phyloP scores from a whole-genome alignment of 208 protist species.

The Strigomonas culicis region DNA sequence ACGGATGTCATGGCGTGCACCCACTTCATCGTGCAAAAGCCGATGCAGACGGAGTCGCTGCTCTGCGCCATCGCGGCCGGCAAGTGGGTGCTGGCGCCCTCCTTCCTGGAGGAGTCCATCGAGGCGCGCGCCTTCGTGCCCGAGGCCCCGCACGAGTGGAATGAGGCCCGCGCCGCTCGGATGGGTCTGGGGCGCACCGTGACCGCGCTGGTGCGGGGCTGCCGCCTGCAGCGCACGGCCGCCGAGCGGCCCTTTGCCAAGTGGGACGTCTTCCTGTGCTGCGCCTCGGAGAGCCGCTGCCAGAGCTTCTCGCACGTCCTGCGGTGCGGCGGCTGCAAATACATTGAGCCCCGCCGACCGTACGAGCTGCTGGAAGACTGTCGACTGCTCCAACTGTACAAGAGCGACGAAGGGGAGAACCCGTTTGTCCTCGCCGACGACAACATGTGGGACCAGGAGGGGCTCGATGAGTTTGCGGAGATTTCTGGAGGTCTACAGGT shows the following conservation, averaged over 20 bases:
- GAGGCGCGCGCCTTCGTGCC: slow-evolving; percentile 27
- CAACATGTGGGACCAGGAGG: slow-evolving; percentile 29
- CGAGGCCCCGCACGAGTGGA: slow-evolving; percentile 58
- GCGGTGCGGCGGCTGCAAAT: slow-evolving; percentile 38
- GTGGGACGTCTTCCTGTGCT: slow-evolving; percentile 54
- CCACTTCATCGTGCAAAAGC: slow-evolving; percentile 62
- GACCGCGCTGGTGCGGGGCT: slow-evolving; percentile 36
- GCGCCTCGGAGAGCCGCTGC: slow-evolving; percentile 19
- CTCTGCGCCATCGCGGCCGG: slow-evolving; percentile 53
- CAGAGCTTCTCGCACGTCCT: slow-evolving; percentile 56
- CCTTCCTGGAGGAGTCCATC: slow-evolving; percentile 39
- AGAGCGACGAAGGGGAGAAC: not conserved
- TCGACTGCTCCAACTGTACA: not conserved
- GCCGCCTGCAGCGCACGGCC: slow-evolving; percentile 31
- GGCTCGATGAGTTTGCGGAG: slow-evolving; percentile 32
- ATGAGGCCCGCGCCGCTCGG: slow-evolving; percentile 18
- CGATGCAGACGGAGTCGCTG: slow-evolving; percentile 56
- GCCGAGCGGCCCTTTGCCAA: slow-evolving; percentile 29
- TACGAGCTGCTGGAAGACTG: slow-evolving; percentile 20
- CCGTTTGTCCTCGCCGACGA: slow-evolving; percentile 55
- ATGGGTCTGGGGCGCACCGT: slow-evolving; percentile 23
- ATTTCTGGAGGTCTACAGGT: slow-evolving; percentile 17
- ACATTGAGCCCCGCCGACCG: slow-evolving; percentile 14
- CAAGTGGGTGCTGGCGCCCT: slow-evolving; percentile 61
- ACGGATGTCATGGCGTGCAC: slow-evolving; percentile 56